Percentiles rank a stretch among this genome's conserved stretches.
phyloP scores from a whole-genome alignment of 1,284 basidiomycete genomes.

The Ceratobasidium sp. region DNA sequence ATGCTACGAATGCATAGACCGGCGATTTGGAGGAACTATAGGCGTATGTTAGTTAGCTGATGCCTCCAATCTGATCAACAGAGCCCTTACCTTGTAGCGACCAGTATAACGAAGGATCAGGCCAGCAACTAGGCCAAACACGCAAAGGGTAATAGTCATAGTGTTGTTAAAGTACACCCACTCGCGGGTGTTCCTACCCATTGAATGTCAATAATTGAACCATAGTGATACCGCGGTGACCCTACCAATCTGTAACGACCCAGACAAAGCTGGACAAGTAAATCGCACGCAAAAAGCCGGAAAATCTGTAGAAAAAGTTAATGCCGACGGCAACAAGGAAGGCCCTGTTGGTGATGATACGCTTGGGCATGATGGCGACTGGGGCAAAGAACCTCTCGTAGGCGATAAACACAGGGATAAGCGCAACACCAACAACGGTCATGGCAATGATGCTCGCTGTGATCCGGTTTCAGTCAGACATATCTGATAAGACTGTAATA shows the following conservation, averaged over 20 bases:
- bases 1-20: constrained; percentile 37
- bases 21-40: constrained; percentile 29
- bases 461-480: not conserved
- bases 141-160: constrained; percentile 49
- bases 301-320: constrained; percentile 69
- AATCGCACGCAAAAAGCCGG: constrained; percentile 65
- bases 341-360: constrained; percentile 53
- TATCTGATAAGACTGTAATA: not conserved
- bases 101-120: constrained; percentile 52
- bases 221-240: not conserved
- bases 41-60: not conserved
- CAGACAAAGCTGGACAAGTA: constrained; percentile 68
- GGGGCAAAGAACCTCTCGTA: constrained; percentile 52
- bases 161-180: constrained; percentile 46
- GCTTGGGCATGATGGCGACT: constrained; percentile 52
- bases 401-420: constrained; percentile 50
- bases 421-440: constrained; percentile 51
- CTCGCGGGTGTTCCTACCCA: constrained; percentile 42
- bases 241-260: constrained; percentile 62
- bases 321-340: constrained; percentile 68
- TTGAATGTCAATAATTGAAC: too few species aligned
- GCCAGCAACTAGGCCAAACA: constrained; percentile 53
- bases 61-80: not conserved
- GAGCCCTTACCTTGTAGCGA: constrained; percentile 52
- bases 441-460: constrained; percentile 54